Evolutionary conservation across 2,329 filamentous ascomycete species (phyloP), one percentile per base, ranked within the genome.

Genomic region (Cryphonectria naterciae): DNA sequence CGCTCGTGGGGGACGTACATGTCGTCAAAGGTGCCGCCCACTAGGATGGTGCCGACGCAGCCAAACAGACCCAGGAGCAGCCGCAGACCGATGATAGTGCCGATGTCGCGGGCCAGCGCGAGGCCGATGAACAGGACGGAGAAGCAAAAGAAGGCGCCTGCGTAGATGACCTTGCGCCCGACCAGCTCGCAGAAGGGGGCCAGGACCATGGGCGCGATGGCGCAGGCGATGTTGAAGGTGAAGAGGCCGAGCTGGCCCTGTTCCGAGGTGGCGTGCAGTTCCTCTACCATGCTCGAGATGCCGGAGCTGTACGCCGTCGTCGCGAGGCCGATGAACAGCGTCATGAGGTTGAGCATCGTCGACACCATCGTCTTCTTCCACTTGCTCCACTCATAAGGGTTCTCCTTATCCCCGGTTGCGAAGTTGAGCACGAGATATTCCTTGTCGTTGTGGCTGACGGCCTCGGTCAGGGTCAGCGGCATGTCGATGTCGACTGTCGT

Each of bases 281-380:
- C 85, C 46, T 76, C 74, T 17, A 76, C 78, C 85, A 87, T 86
- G 68, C 76, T 78, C 68, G 76, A 75, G 74, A 86, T 84, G 60
- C 84, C 85, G 32, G 84, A 84, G 68, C 81, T 84, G 78, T 86
- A 87, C 15, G 84, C 83, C 4, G 85, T 86, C 7, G 85, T 86
- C n/a, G 85, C 85, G 19, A 86, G 80, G 76, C 85, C 85, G 70
- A 86, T 85, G 77, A 86, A 86, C 11, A 87, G 79, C 1, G 85
- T 86, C 85, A 86, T 87, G 17, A 84, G 73, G 74, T 84, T 85
- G 19, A 87, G 81, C 61, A 85, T 80, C 4, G 80, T 73, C 2
- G 83, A 83, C 73, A 86, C 83, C 73, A 83, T 81, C 4, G 80
- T 78, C 77, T 86, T 86, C 70, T 81, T 79, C 67, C 77, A 79